Evolutionary conservation across 768 basidiomycete genomes (phyloP).

Genomic region (Dacryopinax spathularia): DNA sequence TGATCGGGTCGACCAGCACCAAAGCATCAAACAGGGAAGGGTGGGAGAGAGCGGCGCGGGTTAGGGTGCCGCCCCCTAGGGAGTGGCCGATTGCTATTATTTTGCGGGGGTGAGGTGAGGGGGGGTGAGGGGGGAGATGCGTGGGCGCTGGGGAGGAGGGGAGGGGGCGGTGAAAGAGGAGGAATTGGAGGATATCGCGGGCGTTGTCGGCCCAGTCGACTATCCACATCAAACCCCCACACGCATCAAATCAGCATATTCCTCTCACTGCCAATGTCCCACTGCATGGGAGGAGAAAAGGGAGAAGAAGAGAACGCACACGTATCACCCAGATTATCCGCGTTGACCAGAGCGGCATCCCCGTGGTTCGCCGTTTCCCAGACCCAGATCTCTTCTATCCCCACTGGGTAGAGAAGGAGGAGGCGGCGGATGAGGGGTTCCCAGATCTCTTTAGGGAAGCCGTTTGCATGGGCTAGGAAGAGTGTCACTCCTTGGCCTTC

Average conservation of each 20-base stretch:
- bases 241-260: not conserved
- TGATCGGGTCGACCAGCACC: slow-evolving; percentile 68
- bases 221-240: slow-evolving; percentile 23
- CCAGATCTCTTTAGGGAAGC: slow-evolving; percentile 84
- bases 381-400: slow-evolving; percentile 62
- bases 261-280: not conserved
- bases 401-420: slow-evolving; percentile 30
- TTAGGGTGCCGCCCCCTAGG: slow-evolving; percentile 59
- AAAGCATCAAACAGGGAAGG: slow-evolving; percentile 59
- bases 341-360: slow-evolving; percentile 65
- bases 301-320: slow-evolving; percentile 31
- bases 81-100: slow-evolving; percentile 70
- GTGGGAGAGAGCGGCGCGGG: slow-evolving; percentile 47
- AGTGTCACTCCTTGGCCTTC: slow-evolving; percentile 42
- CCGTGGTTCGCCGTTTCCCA: slow-evolving; percentile 80
- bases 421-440: slow-evolving; percentile 50
- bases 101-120: slow-evolving; percentile 35
- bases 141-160: slow-evolving; percentile 15
- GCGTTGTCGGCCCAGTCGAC: slow-evolving; percentile 67
- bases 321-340: slow-evolving; percentile 36
- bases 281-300: not conserved
- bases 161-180: slow-evolving; percentile 49
- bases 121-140: slow-evolving; percentile 35
- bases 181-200: slow-evolving; percentile 66
- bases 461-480: slow-evolving; percentile 72